Conservation (phyloP, 1,284 basidiomycete species). For the Irpex sp. region DNA sequence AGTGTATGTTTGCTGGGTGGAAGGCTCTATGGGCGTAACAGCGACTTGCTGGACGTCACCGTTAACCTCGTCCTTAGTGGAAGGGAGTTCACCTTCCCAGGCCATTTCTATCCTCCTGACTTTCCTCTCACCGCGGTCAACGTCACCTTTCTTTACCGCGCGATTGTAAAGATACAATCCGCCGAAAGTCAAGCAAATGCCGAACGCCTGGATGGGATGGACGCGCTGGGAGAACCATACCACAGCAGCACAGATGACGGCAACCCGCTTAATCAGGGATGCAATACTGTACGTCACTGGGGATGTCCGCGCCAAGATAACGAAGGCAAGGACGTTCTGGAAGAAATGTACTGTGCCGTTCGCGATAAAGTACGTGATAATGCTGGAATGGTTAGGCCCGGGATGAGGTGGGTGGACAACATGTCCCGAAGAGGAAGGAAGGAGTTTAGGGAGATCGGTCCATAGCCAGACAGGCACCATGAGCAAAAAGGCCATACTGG, state of each 20-base stretch:
- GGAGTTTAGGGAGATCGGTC: constrained; percentile 72
- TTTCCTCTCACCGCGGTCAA: constrained; percentile 90
- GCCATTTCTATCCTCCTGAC: constrained; percentile 82
- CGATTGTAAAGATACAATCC: constrained; percentile 97
- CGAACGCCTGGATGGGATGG: constrained; percentile 80
- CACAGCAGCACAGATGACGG: constrained; percentile 97
- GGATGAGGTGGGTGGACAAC: constrained; percentile 44
- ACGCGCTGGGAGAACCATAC: constrained; percentile 94
- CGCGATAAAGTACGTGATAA: constrained; percentile 77
- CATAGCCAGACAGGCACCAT: constrained; percentile 96
- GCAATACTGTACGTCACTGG: constrained; percentile 99
- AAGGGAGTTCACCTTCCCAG: constrained; percentile 69
- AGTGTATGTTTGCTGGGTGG: constrained; percentile 11
- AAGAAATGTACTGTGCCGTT: constrained; percentile 97
- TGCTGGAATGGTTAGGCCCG: constrained; percentile 37
- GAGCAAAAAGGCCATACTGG: constrained; percentile 88
- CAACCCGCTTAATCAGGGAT: constrained; percentile 95
- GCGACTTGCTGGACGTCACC: constrained; percentile 7
- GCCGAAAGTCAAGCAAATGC: constrained; percentile 86
- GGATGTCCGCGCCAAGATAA: constrained; percentile 92
- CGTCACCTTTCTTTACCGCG: constrained; percentile 73
- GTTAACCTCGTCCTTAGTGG: constrained; percentile 43
- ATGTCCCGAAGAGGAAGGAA: constrained; percentile 42
- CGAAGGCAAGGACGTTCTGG: constrained; percentile 97
- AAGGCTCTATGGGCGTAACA: constrained; percentile 30